Percentiles rank a stretch among this genome's conserved stretches.
Conservation (phyloP, 495 filamentous ascomycete genomes). For the Thermochaetoides thermophila region DNA sequence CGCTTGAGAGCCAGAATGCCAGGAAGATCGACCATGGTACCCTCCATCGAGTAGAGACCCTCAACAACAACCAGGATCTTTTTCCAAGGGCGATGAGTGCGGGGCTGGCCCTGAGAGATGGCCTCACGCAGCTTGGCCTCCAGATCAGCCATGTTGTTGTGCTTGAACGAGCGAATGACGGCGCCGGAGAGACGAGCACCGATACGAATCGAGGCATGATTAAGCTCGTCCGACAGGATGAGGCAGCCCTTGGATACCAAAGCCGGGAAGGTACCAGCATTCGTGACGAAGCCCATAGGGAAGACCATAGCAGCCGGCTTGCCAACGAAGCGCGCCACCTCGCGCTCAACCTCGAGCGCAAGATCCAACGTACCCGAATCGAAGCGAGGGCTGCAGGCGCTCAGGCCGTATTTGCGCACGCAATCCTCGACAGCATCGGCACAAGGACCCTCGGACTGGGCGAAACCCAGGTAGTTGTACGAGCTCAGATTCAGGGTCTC, state of each 20-base stretch:
- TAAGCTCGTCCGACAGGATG: slow-evolving; percentile 91
- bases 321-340: slow-evolving; percentile 81
- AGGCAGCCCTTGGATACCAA: slow-evolving; percentile 83
- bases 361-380: slow-evolving; percentile 84
- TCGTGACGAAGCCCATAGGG: slow-evolving; percentile 96
- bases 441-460: slow-evolving; percentile 93
- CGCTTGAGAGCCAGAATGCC: slow-evolving; percentile 72
- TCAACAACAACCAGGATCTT: slow-evolving; percentile 96
- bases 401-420: slow-evolving; percentile 72
- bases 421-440: slow-evolving; percentile 83
- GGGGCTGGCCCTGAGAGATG: slow-evolving; percentile 90
- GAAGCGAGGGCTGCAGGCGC: slow-evolving; percentile 59
- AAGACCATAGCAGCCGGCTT: slow-evolving; percentile 93
- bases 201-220: slow-evolving; percentile 93
- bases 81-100: slow-evolving; percentile 95
- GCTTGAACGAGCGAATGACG: slow-evolving; percentile 89
- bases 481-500: slow-evolving; percentile 97
- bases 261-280: slow-evolving; percentile 78
- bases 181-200: slow-evolving; percentile 87
- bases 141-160: slow-evolving; percentile 85
- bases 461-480: slow-evolving; percentile 98
- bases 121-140: slow-evolving; percentile 74
- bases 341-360: slow-evolving; percentile 71
- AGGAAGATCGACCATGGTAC: slow-evolving; percentile 92
- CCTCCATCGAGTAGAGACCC: slow-evolving; percentile 97